Base-by-base conservation (phyloP, 164 flowering plant genomes). In the Chloranthus sessilifolius region DNA sequence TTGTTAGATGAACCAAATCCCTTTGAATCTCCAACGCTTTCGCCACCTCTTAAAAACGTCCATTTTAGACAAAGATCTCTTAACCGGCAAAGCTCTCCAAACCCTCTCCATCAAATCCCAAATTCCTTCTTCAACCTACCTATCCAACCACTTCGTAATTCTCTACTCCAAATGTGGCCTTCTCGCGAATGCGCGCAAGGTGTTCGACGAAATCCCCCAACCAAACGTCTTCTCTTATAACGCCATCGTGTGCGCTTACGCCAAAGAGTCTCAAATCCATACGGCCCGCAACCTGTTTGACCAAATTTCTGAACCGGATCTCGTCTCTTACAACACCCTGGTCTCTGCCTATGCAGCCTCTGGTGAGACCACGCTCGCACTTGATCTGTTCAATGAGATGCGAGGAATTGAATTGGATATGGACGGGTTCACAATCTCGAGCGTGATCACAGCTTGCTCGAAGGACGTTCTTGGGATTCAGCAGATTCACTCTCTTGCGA, bases 181-280 rank as follows among this genome's bases (percentile, higher is more conserved):
- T 27, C 80, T 84, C 23, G 5, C 61, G 5, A 39, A 63, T 0
- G 97, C 97, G 50, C 78, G 72, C 35, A 51, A 57, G 16, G 64
- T 72, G 27, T 88, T 88, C 69, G 63, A 78, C 50, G 49, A 34
- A 19, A 74, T 66, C 55, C 71, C 43, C 16, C 14, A 64, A 24
- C 82, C 85, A 36, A 89, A 89, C 38, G 80, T 80, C 16, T 85
- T 85, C 72, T 68, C 97, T n/a, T 79, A 63, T 78, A 89, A 89
- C 35, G 67, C 78, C 62, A 74, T 85, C 47, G 37, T 85, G 14
- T 58, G 65, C 1, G 96, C 88, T 14, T 88, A 81, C 8, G 80
- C 69, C 1, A 83, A 79, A 63, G 82, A 73, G 20, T 74, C 75
- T 3, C 73, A 63, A n/a, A 47, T 57, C 22, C 48, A 37, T 20